Conservation (phyloP, 768 basidiomycete species). For the Tylopilus balloui region DNA sequence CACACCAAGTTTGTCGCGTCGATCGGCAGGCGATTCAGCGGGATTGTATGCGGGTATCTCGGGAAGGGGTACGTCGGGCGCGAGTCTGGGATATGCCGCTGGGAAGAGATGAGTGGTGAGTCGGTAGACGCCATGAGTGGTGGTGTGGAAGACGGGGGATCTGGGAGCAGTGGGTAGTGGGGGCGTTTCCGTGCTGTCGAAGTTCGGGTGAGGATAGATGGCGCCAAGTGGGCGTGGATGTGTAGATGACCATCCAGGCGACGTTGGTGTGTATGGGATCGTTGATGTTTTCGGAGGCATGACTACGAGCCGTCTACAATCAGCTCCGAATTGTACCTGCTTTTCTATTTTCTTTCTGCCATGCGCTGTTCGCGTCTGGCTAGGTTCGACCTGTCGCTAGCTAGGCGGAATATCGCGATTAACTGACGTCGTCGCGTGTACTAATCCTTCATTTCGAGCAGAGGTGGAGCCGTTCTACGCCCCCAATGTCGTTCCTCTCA, state of each 20-base stretch:
- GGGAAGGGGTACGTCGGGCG: constrained; percentile 22
- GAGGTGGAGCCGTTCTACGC: too few relatives aligned
- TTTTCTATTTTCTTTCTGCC: too few relatives aligned
- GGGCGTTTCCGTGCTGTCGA: constrained; percentile 8
- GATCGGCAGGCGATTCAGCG: background rate
- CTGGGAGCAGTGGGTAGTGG: constrained; percentile 21
- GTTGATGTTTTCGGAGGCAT: constrained; percentile 7
- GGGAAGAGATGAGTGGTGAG: constrained; percentile 31
- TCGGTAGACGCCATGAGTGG: constrained; percentile 13
- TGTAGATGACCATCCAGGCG: constrained; percentile 16
- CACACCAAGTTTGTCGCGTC: constrained; percentile 7
- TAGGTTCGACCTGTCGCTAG: too few relatives aligned
- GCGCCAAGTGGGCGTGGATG: constrained; percentile 22
- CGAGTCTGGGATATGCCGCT: constrained; percentile 25
- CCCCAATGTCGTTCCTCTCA: too few relatives aligned
- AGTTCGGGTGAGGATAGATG: constrained; percentile 11
- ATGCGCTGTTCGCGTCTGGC: too few relatives aligned
- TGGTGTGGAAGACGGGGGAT: constrained; percentile 17
- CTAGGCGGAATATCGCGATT: too few relatives aligned
- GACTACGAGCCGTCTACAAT: too few relatives aligned
- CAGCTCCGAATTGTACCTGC: too few relatives aligned
- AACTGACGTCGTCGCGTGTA: too few relatives aligned
- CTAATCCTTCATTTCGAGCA: too few relatives aligned
- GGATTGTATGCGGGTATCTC: constrained; percentile 14
- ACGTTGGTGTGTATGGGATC: constrained; percentile 18